phyloP scores from a whole-genome alignment of 441 rosid species.

The Arabidopsis hybrid region DNA sequence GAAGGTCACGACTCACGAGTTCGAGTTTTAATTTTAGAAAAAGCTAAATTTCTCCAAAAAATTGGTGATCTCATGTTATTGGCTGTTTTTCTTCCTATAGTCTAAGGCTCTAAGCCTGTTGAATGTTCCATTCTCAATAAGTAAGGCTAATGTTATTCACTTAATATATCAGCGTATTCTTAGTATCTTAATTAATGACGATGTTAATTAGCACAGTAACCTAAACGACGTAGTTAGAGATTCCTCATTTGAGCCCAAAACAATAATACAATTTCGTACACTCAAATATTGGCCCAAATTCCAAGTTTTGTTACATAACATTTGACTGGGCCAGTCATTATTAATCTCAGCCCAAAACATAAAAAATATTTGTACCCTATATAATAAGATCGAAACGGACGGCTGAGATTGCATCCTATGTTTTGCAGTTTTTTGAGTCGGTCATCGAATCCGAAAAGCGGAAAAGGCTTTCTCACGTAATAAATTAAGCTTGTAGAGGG shows the following conservation, averaged over 20 bases:
- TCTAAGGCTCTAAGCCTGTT: neutral
- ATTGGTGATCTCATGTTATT: too few relatives aligned
- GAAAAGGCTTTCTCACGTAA: neutral
- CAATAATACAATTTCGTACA: too few relatives aligned
- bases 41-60: too few relatives aligned
- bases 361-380: neutral
- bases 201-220: neutral
- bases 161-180: too few relatives aligned
- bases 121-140: neutral
- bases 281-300: neutral
- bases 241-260: too few relatives aligned
- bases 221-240: too few relatives aligned
- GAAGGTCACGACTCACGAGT: neutral
- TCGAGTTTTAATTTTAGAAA: too few relatives aligned
- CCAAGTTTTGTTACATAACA: neutral
- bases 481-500: neutral
- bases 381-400: neutral
- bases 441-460: neutral
- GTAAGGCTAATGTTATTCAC: neutral
- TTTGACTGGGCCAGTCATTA: neutral
- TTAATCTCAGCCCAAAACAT: constrained; percentile 15
- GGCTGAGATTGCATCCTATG: neutral
- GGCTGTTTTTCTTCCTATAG: neutral
- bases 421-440: too few relatives aligned
- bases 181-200: too few relatives aligned